Percentiles rank a stretch among this genome's conserved stretches.
Evolutionary conservation across 495 filamentous ascomycete species (phyloP).

Genomic region (Penicillium cataractarum): DNA sequence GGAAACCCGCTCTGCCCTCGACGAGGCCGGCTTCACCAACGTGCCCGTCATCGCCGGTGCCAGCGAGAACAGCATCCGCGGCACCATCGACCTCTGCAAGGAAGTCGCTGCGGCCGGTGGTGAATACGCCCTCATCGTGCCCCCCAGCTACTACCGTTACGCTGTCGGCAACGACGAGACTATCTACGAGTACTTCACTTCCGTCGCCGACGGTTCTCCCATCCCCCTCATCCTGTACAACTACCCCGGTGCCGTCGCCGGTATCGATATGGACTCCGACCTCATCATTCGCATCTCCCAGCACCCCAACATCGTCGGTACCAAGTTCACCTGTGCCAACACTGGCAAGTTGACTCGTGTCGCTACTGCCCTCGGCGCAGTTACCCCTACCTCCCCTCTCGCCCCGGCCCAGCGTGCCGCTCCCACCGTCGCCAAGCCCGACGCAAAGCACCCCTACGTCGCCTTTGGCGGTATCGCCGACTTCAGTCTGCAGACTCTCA

Average conservation of each 20-base stretch:
- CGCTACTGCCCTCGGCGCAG: conserved; percentile 74
- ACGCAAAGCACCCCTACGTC: conserved; percentile 67
- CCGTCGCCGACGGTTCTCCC: conserved; percentile 74
- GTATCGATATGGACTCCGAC: conserved; percentile 91
- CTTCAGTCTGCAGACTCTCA: conserved; percentile 81
- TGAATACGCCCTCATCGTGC: conserved; percentile 77
- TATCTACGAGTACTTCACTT: conserved; percentile 74
- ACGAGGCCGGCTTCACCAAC: conserved; percentile 75
- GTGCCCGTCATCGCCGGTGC: conserved; percentile 82
- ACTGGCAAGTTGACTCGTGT: conserved; percentile 88
- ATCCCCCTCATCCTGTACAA: conserved; percentile 87
- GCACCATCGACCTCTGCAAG: conserved; percentile 74
- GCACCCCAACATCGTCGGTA: conserved; percentile 83
- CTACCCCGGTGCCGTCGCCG: conserved; percentile 88
- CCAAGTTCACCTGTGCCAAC: conserved; percentile 91
- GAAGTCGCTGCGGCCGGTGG: conserved; percentile 70
- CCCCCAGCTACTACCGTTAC: conserved; percentile 81
- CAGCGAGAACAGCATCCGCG: conserved; percentile 75
- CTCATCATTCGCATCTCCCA: conserved; percentile 78
- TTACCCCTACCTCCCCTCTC: conserved; percentile 56
- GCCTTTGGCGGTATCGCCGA: conserved; percentile 89
- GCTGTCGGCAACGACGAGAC: conserved; percentile 75
- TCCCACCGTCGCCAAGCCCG: conserved; percentile 39
- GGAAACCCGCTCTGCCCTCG: conserved; percentile 80
- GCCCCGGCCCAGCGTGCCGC: conserved; percentile 32